Percentiles rank a stretch among this genome's conserved stretches.
phyloP scores from a whole-genome alignment of 805 yeast species.

The Nakazawaea molendinolei region DNA sequence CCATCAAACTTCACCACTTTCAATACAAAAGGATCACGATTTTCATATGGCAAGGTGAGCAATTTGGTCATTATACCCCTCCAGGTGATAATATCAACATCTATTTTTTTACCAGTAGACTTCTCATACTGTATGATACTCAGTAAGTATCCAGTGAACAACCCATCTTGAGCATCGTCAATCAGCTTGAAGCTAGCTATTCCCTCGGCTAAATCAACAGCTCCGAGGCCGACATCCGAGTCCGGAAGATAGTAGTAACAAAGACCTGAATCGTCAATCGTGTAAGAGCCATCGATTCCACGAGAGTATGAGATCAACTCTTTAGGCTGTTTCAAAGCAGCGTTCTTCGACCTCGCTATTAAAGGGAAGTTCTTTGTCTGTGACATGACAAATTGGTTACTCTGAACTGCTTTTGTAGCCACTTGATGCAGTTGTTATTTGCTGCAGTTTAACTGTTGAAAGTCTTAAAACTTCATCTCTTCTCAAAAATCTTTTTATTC shows the following conservation, averaged over 20 bases:
- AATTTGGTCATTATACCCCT: constrained; percentile 78
- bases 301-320: constrained; percentile 69
- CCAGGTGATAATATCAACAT: constrained; percentile 70
- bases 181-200: constrained; percentile 48
- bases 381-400: constrained; percentile 2
- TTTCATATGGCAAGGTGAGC: constrained; percentile 57
- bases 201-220: constrained; percentile 61
- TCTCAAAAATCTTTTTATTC: no score
- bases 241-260: constrained; percentile 82
- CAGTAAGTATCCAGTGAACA: constrained; percentile 49
- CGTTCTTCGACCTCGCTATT: constrained; percentile 47
- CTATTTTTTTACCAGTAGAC: constrained; percentile 33
- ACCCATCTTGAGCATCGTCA: constrained; percentile 50
- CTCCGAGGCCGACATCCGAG: constrained; percentile 48
- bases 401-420: neutral
- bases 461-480: no score
- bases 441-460: neutral
- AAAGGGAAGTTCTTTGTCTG: constrained; percentile 27
- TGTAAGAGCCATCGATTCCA: constrained; percentile 45
- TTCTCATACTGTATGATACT: constrained; percentile 55
- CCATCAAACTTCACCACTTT: constrained; percentile 71
- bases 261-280: constrained; percentile 46
- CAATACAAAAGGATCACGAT: constrained; percentile 34
- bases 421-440: neutral
- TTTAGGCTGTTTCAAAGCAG: constrained; percentile 79